phyloP scores from a whole-genome alignment of 306 rosid species.

The Malus orientalis region DNA sequence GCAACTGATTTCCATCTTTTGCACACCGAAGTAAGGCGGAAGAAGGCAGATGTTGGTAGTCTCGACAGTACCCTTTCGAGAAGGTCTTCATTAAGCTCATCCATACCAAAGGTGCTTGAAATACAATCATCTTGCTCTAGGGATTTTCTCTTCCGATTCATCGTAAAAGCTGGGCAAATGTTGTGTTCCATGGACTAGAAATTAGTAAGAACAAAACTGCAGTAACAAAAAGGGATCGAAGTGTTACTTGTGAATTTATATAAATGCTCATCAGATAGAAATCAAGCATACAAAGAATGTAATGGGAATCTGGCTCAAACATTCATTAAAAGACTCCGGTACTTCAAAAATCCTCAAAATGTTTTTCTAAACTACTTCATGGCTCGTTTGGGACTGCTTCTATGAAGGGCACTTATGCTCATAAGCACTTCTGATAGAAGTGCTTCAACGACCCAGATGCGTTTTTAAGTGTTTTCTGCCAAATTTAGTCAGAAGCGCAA shows the following conservation, averaged over 20 bases:
- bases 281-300: background rate
- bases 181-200: constrained; percentile 40
- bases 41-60: constrained; percentile 79
- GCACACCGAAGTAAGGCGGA: constrained; percentile 77
- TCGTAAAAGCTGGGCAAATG: constrained; percentile 15
- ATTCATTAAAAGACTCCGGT: background rate
- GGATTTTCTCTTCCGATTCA: constrained; percentile 58
- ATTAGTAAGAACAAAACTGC: constrained; percentile 30
- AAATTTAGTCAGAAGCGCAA: too few relatives aligned
- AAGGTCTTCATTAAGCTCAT: constrained; percentile 79
- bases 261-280: background rate
- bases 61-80: constrained; percentile 79
- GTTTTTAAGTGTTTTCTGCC: too few relatives aligned
- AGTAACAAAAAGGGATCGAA: constrained; percentile 8
- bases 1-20: constrained; percentile 87
- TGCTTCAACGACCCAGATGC: too few relatives aligned
- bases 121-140: constrained; percentile 27
- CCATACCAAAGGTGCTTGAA: constrained; percentile 40
- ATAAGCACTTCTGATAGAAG: too few relatives aligned
- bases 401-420: too few relatives aligned
- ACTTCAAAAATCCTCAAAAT: background rate
- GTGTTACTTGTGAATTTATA: constrained; percentile 2
- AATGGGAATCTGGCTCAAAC: background rate
- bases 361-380: background rate
- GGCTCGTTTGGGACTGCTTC: background rate